Evolutionary conservation across 192 early-diverging fungal species (phyloP).

Genomic region (Anaeromyces robustus): DNA sequence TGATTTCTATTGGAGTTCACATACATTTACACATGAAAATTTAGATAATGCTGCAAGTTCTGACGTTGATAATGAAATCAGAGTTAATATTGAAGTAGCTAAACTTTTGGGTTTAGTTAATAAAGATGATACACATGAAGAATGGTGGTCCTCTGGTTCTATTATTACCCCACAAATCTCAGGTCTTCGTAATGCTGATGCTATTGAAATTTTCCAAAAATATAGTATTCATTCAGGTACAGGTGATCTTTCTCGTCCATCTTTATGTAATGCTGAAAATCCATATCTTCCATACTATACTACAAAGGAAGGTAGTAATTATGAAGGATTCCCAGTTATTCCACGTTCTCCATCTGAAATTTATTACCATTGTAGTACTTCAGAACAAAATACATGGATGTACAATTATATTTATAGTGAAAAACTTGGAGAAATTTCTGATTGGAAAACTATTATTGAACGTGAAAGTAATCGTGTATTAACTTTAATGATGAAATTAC

Average conservation of each 20-base stretch:
- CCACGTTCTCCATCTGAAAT: constrained; percentile 11
- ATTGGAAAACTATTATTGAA: background rate
- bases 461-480: background rate
- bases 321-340: constrained; percentile 19
- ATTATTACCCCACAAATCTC: background rate
- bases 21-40: constrained; percentile 16
- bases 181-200: background rate
- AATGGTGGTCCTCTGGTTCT: background rate
- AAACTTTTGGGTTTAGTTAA: background rate
- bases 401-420: background rate
- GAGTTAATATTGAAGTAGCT: constrained; percentile 21
- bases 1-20: constrained; percentile 18
- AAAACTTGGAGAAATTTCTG: background rate
- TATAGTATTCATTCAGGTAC: background rate
- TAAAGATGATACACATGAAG: background rate
- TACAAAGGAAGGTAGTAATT: constrained; percentile 17
- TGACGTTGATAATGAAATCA: constrained; percentile 17
- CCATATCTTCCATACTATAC: background rate
- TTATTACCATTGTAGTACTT: background rate
- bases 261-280: background rate
- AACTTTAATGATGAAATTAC: background rate
- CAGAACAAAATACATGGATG: background rate
- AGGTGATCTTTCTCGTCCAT: background rate
- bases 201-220: background rate
- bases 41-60: constrained; percentile 16